Base-by-base conservation (phyloP, 768 basidiomycete genomes). In the Mycena chlorophos region DNA sequence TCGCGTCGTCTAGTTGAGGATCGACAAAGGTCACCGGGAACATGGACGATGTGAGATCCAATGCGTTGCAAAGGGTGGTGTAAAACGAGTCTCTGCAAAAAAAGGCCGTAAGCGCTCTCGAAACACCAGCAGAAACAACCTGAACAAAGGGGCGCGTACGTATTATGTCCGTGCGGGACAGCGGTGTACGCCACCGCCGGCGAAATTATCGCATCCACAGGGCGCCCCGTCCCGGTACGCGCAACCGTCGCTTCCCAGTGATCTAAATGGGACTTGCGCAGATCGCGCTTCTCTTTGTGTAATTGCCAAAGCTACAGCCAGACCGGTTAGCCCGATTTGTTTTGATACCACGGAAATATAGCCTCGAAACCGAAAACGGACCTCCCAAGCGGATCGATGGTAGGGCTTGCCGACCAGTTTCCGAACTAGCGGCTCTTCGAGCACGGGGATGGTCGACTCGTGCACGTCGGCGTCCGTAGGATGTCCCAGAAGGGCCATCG, bases 121-220 rank as follows among this genome's bases (percentile, higher is more conserved):
- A 30, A 19, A 25, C 43, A 42, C n/a, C n/a, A n/a, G n/a, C n/a
- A n/a, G n/a, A n/a, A n/a, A n/a, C n/a, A n/a, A 17, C 0, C 10
- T 3, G 34, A 28, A 34, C 31, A 6, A 48, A 37, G 23, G 10
- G 26, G 25, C 27, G 61, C 69, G 17, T 38, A 86, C 86, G 64
- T 76, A 58, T 81, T 80, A 52, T 75, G 65, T 2, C 86, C 87
- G 65, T 88, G 87, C 5, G 83, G 87, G 3, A 83, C 74, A 0
- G 88, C 85, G 1, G 80, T 74, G 64, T 77, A 83, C 3, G 87
- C 78, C 5, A 83, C 80, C 0, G 74, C 80, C 8, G 89, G 85
- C 1, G 78, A 76, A 22, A 91, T 85, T 54, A 91, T 83, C 1
- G 86, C 87, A 62, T 91, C 89, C 25, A 91, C 76, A 4, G 87